Conservation (phyloP, 164 flowering plant genomes). For the Chimonanthus praecox region DNA sequence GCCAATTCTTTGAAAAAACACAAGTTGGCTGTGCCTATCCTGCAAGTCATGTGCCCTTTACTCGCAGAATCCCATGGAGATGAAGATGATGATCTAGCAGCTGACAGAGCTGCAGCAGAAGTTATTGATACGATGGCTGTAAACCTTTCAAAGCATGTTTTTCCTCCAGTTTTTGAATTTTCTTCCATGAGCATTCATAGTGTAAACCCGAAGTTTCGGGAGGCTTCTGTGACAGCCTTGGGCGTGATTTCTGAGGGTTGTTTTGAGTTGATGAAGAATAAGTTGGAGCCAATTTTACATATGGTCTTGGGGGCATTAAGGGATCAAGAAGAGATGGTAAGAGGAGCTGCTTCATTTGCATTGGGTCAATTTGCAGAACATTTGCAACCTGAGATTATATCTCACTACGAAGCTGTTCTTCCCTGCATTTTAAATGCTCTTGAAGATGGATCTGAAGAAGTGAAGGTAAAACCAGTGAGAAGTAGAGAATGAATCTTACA, state of each 20-base stretch:
- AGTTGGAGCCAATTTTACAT: slow-evolving; percentile 70
- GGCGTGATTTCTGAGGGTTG: slow-evolving; percentile 95
- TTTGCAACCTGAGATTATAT: slow-evolving; percentile 87
- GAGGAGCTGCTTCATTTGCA: slow-evolving; percentile 98
- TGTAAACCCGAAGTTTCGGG: slow-evolving; percentile 71
- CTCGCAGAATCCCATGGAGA: slow-evolving; percentile 76
- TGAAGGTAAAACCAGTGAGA: slow-evolving; percentile 47
- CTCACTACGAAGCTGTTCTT: slow-evolving; percentile 81
- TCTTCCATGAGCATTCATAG: slow-evolving; percentile 70
- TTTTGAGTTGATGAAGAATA: slow-evolving; percentile 67
- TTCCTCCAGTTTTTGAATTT: slow-evolving; percentile 80
- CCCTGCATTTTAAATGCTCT: slow-evolving; percentile 80
- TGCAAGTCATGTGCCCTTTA: slow-evolving; percentile 92
- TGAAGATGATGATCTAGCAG: slow-evolving; percentile 87
- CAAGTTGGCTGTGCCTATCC: slow-evolving; percentile 72
- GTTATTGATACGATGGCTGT: slow-evolving; percentile 92
- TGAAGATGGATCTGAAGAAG: slow-evolving; percentile 86
- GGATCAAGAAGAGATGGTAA: slow-evolving; percentile 89
- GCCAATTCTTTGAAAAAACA: slow-evolving; percentile 78
- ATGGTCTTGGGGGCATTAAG: slow-evolving; percentile 74
- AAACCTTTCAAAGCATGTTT: slow-evolving; percentile 78
- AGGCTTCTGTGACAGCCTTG: slow-evolving; percentile 84
- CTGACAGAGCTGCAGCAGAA: slow-evolving; percentile 97
- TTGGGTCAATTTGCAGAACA: slow-evolving; percentile 95
- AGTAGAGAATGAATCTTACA: not conserved